Conservation (phyloP, 1,139 yeast genomes). For the Dujonia santamariae region DNA sequence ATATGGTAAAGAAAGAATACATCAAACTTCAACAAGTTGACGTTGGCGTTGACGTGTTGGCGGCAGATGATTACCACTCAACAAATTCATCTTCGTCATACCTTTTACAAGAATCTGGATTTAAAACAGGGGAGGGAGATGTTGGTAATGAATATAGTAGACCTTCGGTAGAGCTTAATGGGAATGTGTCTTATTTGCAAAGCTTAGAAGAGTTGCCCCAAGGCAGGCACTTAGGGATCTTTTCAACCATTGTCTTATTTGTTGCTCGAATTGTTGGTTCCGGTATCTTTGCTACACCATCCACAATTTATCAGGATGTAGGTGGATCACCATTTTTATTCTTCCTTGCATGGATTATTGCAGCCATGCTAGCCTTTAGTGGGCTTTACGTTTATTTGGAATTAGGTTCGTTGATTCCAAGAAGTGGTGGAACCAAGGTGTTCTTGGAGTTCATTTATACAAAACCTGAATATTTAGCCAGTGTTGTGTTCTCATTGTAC, state of each 20-base stretch:
- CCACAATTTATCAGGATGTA: conserved; percentile 61
- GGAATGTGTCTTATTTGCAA: conserved; percentile 20
- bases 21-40: not conserved
- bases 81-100: conserved; percentile 1
- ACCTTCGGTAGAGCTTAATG: conserved; percentile 11
- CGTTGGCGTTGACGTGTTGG: not conserved
- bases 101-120: not conserved
- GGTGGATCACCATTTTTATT: conserved; percentile 65
- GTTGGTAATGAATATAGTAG: conserved; percentile 3
- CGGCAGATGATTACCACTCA: conserved; percentile 2
- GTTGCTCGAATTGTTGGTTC: conserved; percentile 73
- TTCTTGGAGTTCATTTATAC: conserved; percentile 65
- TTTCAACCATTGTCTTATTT: conserved; percentile 60
- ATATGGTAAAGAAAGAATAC: not conserved
- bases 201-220: conserved; percentile 61
- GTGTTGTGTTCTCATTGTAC: conserved; percentile 56
- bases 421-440: conserved; percentile 74
- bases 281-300: conserved; percentile 72
- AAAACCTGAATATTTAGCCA: conserved; percentile 55
- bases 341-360: conserved; percentile 58
- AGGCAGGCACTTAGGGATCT: conserved; percentile 70
- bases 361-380: conserved; percentile 60
- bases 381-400: conserved; percentile 67
- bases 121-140: not conserved
- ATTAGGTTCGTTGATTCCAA: conserved; percentile 64